These are phyloP conservation scores for Arthroderma sp. DNA, from an alignment of 2,329 filamentous ascomycete genomes.

Conservation along the genomic window DNA sequence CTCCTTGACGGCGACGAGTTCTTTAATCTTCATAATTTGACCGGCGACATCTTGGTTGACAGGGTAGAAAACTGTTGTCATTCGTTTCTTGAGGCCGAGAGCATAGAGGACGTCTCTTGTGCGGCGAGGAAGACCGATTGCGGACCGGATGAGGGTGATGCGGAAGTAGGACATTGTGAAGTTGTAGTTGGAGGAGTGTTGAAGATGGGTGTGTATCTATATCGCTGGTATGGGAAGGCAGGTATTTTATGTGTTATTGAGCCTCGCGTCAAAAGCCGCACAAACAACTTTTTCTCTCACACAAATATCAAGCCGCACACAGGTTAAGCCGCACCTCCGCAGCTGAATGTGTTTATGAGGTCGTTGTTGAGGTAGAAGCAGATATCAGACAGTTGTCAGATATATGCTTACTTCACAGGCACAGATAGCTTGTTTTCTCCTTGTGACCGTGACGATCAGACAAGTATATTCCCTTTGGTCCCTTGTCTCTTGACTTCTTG, in stretches of 20 bases:
- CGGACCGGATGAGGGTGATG: conserved; percentile 77
- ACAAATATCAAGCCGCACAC: no score
- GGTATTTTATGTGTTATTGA: neutral
- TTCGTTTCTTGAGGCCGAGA: conserved; percentile 71
- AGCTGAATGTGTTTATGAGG: no score
- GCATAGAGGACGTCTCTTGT: conserved; percentile 69
- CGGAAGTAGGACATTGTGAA: conserved; percentile 65
- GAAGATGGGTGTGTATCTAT: neutral
- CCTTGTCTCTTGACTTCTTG: no score
- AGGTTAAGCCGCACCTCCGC: no score
- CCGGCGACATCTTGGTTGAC: conserved; percentile 70
- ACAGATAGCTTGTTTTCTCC: no score
- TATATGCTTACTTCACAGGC: no score
- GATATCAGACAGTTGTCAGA: no score
- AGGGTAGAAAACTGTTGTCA: conserved; percentile 79
- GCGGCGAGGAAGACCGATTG: conserved; percentile 73
- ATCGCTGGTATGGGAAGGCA: neutral
- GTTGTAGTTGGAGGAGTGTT: neutral
- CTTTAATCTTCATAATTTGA: conserved; percentile 89
- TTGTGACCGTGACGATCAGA: no score
- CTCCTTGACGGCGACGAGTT: conserved; percentile 71
- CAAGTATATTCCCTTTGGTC: no score
- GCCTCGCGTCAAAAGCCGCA: no score
- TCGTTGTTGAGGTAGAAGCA: no score
- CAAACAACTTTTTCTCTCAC: no score